Evolutionary conservation across 2,329 filamentous ascomycete genomes (phyloP).

Genomic region (Aspergillus udagawae): DNA sequence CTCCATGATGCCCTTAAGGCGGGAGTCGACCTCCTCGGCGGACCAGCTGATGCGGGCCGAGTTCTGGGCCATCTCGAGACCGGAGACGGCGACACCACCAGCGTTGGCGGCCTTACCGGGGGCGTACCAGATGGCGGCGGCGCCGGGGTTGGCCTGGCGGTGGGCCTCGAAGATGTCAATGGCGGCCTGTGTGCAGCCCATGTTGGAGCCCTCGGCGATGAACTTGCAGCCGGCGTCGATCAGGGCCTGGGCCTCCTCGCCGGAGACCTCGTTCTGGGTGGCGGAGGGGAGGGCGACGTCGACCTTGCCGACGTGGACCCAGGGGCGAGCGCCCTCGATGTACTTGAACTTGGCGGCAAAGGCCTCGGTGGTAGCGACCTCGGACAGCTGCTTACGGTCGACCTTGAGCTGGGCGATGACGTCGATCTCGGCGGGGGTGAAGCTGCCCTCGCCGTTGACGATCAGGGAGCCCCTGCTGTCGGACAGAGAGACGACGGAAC

Average conservation of each 20-base stretch:
- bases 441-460: constrained; percentile 61
- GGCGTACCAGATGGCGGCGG: constrained; percentile 82
- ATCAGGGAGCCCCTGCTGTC: constrained; percentile 86
- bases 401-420: constrained; percentile 83
- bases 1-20: constrained; percentile 94
- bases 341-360: constrained; percentile 72
- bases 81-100: constrained; percentile 94
- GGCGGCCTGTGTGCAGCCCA: constrained; percentile 95
- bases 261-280: constrained; percentile 95
- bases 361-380: constrained; percentile 56
- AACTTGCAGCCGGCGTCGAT: constrained; percentile 73
- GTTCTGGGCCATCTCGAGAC: constrained; percentile 99
- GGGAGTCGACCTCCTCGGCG: constrained; percentile 80
- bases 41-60: constrained; percentile 82
- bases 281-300: constrained; percentile 90
- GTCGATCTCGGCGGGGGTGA: constrained; percentile 75
- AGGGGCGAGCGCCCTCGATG: constrained; percentile 81
- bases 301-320: constrained; percentile 83
- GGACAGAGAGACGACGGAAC: constrained; percentile 85
- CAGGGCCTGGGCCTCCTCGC: constrained; percentile 81
- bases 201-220: constrained; percentile 96
- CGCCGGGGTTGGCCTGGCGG: constrained; percentile 59
- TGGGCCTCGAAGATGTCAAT: constrained; percentile 90
- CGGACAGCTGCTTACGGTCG: constrained; percentile 74
- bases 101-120: constrained; percentile 97